Conservation (phyloP, 2,329 filamentous ascomycete genomes). For the Microascus cirrosus region DNA sequence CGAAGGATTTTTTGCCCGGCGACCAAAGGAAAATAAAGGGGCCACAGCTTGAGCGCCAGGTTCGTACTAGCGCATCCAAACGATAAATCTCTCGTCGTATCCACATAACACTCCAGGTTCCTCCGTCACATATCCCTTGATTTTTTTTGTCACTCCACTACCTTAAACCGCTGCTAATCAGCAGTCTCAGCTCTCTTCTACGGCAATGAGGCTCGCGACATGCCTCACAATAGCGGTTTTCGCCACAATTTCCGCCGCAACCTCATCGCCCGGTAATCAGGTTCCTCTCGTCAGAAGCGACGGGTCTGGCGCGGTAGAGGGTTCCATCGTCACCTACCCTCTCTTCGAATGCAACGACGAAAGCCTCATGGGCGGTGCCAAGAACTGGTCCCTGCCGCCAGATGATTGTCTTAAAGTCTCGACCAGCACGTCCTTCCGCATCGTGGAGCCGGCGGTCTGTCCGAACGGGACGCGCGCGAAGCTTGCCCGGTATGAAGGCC, state of each 20-base stretch:
- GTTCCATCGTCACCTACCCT: conserved; percentile 6
- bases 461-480: conserved; percentile 9
- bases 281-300: not conserved
- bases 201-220: not conserved
- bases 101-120: too few species aligned
- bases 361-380: conserved; percentile 1
- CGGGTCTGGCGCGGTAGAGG: not conserved
- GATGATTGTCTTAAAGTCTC: conserved; percentile 8
- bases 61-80: too few species aligned
- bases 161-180: too few species aligned
- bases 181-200: too few species aligned
- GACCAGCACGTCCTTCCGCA: conserved; percentile 6
- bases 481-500: conserved; percentile 8
- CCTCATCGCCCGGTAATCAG: not conserved
- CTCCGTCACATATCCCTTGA: too few species aligned
- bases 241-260: not conserved
- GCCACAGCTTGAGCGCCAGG: too few species aligned
- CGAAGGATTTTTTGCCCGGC: too few species aligned
- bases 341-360: conserved; percentile 6
- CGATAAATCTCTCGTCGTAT: too few species aligned
- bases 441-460: conserved; percentile 7
- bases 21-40: too few species aligned
- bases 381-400: conserved; percentile 6
- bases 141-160: too few species aligned
- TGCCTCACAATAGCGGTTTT: not conserved